These are phyloP conservation scores for Cryptococcus jaspeensis DNA, from an alignment of 1,284 basidiomycete genomes.

Conservation along the genomic window DNA sequence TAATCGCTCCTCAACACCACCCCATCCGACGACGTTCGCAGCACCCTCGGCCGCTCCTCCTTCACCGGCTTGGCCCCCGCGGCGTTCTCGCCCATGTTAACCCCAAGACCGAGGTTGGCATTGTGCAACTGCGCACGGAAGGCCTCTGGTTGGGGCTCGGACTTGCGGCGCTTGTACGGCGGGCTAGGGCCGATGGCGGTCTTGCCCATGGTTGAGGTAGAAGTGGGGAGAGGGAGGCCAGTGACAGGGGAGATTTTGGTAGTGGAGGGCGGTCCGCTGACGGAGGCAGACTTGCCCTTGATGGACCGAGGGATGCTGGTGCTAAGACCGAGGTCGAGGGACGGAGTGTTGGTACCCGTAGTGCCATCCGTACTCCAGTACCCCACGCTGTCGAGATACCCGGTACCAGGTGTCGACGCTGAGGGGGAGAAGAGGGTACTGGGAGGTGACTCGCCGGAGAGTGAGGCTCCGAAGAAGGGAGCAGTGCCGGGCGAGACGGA, in stretches of 20 bases:
- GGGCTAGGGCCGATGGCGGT: constrained; percentile 3
- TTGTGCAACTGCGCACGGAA: background rate
- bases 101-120: constrained; percentile 24
- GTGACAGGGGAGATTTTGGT: background rate
- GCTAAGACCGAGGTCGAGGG: too few species aligned
- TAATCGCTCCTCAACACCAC: constrained; percentile 7
- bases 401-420: constrained; percentile 14
- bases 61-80: background rate
- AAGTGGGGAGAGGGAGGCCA: background rate
- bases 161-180: constrained; percentile 37
- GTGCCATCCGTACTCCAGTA: too few species aligned
- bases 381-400: background rate
- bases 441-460: constrained; percentile 29
- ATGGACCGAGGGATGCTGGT: too few species aligned
- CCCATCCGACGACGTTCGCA: constrained; percentile 30
- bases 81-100: constrained; percentile 10
- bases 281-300: constrained; percentile 1
- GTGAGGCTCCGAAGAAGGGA: constrained; percentile 9
- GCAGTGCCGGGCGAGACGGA: constrained; percentile 16
- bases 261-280: constrained; percentile 1
- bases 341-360: too few species aligned
- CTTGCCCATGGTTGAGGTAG: background rate
- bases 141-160: constrained; percentile 31
- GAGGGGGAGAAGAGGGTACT: constrained; percentile 22
- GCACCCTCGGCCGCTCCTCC: constrained; percentile 13